phyloP scores from a whole-genome alignment of 176 grass and related monocot genomes.

The Neostapfia colusana region DNA sequence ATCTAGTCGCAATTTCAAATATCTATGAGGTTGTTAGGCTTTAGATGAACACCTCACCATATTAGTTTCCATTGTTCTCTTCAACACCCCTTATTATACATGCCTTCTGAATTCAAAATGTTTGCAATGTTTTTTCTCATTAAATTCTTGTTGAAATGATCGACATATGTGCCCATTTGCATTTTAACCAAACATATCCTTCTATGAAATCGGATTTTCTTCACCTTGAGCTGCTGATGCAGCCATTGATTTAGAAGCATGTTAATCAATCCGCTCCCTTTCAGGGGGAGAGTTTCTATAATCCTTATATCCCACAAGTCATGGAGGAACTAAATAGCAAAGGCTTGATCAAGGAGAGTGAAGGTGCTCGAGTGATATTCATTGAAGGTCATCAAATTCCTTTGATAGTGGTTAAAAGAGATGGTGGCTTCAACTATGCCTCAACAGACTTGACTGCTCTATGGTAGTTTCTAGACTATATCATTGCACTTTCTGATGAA shows the following conservation, averaged over 20 bases:
- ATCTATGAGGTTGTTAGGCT: background rate
- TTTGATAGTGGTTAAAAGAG: conserved; percentile 91
- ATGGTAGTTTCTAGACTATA: conserved; percentile 38
- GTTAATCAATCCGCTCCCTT: conserved; percentile 20
- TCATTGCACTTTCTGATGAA: background rate
- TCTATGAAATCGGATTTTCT: background rate
- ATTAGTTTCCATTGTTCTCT: conserved; percentile 2
- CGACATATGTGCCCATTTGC: background rate
- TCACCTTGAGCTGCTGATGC: background rate
- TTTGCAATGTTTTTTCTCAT: conserved; percentile 6
- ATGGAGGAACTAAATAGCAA: conserved; percentile 60
- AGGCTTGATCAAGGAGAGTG: conserved; percentile 74
- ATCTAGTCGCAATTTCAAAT: background rate
- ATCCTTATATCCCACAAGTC: conserved; percentile 80
- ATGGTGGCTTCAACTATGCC: conserved; percentile 92
- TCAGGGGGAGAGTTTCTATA: conserved; percentile 97
- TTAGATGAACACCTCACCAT: background rate
- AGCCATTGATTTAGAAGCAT: conserved; percentile 19
- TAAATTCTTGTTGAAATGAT: background rate
- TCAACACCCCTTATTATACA: background rate
- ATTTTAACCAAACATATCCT: background rate
- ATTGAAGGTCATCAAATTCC: conserved; percentile 79
- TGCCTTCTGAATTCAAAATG: conserved; percentile 12
- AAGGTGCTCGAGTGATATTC: conserved; percentile 76
- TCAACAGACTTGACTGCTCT: conserved; percentile 86